A percentile compares a stretch with the other conserved stretches of the same genome.
Conservation (phyloP, 2,329 filamentous ascomycete species). For the Fusarium newnesense region DNA sequence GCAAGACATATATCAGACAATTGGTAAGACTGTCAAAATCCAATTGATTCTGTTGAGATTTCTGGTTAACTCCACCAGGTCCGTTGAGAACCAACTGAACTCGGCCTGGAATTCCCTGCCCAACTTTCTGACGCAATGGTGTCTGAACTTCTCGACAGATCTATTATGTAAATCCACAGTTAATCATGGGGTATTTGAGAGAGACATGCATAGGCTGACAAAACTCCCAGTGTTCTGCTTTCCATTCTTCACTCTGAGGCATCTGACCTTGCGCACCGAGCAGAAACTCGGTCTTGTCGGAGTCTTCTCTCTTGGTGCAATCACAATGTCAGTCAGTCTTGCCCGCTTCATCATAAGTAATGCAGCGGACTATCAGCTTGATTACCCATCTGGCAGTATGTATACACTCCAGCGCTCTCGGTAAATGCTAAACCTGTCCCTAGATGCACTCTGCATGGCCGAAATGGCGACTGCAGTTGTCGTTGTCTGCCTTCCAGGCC, state of each 20-base stretch:
- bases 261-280: slow-evolving; percentile 2
- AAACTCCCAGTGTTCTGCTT: background rate
- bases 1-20: background rate
- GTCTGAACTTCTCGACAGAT: slow-evolving; percentile 13
- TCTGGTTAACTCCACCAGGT: background rate
- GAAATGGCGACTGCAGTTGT: slow-evolving; percentile 19
- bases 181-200: too few relatives aligned
- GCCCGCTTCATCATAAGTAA: background rate
- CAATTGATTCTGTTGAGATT: rapidly evolving
- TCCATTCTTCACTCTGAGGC: slow-evolving; percentile 3
- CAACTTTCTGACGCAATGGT: slow-evolving; percentile 10
- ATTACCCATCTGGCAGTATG: slow-evolving; percentile 7
- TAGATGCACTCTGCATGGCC: slow-evolving; percentile 1
- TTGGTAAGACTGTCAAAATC: background rate
- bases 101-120: slow-evolving; percentile 6
- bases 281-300: slow-evolving; percentile 1
- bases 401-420: rapidly evolving
- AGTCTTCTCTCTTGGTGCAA: slow-evolving; percentile 18
- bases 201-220: background rate
- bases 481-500: slow-evolving; percentile 8
- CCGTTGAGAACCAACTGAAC: slow-evolving; percentile 4
- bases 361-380: background rate
- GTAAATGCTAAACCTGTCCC: background rate
- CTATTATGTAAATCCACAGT: background rate
- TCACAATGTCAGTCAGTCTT: background rate